Evolutionary conservation across 176 grass and related monocot species (phyloP).

Genomic region (Zea luxurians): DNA sequence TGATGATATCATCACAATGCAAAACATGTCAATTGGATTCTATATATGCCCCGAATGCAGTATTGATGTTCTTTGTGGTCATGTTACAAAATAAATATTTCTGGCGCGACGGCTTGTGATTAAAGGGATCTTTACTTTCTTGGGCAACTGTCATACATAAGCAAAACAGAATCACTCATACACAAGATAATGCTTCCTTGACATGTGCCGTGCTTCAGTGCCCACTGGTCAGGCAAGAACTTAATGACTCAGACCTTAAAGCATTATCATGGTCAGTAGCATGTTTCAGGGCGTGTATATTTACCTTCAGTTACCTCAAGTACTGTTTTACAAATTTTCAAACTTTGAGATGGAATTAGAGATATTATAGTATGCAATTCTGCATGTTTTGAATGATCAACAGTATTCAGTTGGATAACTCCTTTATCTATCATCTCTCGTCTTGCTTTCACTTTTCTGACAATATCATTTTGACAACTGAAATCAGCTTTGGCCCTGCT

Average conservation of each 20-base stretch:
- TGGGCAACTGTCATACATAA: conserved; percentile 82
- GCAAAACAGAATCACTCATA: conserved; percentile 57
- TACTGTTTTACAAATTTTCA: conserved; percentile 12
- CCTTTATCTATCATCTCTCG: no score
- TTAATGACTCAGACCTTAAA: no score
- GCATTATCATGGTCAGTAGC: conserved; percentile 12
- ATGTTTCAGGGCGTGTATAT: not conserved
- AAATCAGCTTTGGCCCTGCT: no score
- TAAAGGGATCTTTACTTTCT: conserved; percentile 88
- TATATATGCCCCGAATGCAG: no score
- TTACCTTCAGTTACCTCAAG: conserved; percentile 20
- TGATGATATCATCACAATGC: no score
- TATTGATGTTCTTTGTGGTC: no score
- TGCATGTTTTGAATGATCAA: conserved; percentile 8
- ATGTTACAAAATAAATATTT: no score
- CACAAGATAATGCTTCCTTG: conserved; percentile 66
- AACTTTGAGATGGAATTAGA: not conserved
- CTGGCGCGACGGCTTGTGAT: conserved; percentile 40
- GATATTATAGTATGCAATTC: conserved; percentile 19
- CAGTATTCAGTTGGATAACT: no score
- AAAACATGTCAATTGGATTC: no score
- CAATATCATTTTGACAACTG: no score
- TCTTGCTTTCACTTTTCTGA: no score
- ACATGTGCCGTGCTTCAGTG: conserved; percentile 28
- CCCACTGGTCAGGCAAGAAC: not conserved